Percentiles rank a stretch among this genome's conserved stretches.
These are phyloP conservation scores for Zygotorulaspora florentina DNA, from an alignment of 805 yeast species.

Conservation along the genomic window DNA sequence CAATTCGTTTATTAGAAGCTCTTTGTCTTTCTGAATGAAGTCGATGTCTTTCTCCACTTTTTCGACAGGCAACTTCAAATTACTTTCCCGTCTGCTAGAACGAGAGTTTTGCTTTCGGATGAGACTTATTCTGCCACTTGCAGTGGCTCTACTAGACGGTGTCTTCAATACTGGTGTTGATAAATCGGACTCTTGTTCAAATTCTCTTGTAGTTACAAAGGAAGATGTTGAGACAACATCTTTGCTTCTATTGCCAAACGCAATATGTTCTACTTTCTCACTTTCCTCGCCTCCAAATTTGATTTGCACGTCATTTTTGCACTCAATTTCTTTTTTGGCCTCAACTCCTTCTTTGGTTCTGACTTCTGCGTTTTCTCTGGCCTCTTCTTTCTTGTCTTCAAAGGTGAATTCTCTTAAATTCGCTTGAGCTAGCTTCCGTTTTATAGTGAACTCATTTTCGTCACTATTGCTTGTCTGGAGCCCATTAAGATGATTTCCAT, in stretches of 20 bases:
- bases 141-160: slow-evolving; percentile 19
- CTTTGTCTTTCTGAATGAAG: slow-evolving; percentile 22
- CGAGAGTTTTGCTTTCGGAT: slow-evolving; percentile 12
- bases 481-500: not conserved
- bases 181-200: slow-evolving; percentile 14
- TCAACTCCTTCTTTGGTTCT: slow-evolving; percentile 3
- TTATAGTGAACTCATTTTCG: slow-evolving; percentile 22
- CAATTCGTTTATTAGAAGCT: slow-evolving; percentile 19
- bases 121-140: slow-evolving; percentile 35
- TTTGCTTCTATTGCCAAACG: not conserved
- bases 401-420: slow-evolving; percentile 47
- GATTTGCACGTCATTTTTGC: not conserved
- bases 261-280: not conserved
- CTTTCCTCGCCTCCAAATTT: not conserved
- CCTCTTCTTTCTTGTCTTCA: slow-evolving; percentile 20
- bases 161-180: not conserved
- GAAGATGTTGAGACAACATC: slow-evolving; percentile 9
- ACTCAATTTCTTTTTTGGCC: slow-evolving; percentile 1
- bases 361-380: not conserved
- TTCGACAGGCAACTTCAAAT: slow-evolving; percentile 4
- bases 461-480: not conserved
- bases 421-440: slow-evolving; percentile 47
- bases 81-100: slow-evolving; percentile 2
- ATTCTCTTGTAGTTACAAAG: slow-evolving; percentile 18
- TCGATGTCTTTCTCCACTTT: slow-evolving; percentile 8